phyloP scores from a whole-genome alignment of 2,329 filamentous ascomycete genomes.

The Fusarium drepaniforme region DNA sequence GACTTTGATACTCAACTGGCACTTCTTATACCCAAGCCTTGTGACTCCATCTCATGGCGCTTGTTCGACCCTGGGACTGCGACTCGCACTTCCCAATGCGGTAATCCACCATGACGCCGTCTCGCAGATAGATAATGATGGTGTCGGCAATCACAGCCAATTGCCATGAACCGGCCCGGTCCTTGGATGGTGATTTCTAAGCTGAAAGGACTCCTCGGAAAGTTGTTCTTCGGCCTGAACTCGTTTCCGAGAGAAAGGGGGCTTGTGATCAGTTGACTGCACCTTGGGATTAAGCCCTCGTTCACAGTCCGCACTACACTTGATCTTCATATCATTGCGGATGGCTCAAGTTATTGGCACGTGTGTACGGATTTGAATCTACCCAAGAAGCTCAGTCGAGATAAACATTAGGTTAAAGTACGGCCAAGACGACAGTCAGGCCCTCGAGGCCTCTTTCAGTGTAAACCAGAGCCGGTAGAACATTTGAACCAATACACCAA shows the following conservation, averaged over 20 bases:
- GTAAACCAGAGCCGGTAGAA: neutral
- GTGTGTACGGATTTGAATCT: neutral
- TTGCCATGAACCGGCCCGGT: neutral
- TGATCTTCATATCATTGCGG: neutral
- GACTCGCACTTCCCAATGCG: conserved; percentile 17
- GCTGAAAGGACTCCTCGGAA: neutral
- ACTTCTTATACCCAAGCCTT: neutral
- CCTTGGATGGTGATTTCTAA: neutral
- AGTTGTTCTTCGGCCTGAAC: neutral
- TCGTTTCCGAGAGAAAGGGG: neutral
- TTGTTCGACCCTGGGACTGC: neutral
- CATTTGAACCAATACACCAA: neutral
- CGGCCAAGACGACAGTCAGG: neutral
- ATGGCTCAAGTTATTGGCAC: neutral
- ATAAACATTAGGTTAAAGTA: neutral
- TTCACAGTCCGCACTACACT: neutral
- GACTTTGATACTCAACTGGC: neutral
- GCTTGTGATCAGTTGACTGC: neutral
- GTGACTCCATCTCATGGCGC: neutral
- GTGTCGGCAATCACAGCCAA: neutral
- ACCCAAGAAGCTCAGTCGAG: fast-evolving
- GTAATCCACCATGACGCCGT: neutral
- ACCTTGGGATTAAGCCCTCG: neutral
- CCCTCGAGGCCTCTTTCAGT: neutral
- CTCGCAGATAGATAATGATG: neutral